Base-by-base conservation (phyloP, 345 rosid species). In the Erysimum cheiranthoides region DNA sequence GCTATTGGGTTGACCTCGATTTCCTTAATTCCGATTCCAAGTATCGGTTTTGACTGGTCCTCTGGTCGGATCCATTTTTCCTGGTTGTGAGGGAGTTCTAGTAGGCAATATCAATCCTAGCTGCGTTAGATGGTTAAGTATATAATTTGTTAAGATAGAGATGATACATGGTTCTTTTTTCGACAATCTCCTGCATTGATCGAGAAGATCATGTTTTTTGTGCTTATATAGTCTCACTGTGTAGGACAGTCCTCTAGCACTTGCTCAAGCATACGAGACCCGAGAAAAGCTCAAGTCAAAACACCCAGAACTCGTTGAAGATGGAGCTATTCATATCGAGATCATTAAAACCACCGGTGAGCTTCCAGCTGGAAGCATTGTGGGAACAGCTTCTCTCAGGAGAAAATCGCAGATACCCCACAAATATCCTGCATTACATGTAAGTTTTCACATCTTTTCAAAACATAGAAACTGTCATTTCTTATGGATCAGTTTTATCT, bases 261-360 rank as follows among this genome's bases (percentile, higher is more conserved):
- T 95, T 74, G 99, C 99, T 68, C 99, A 95, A 79, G 98, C 99
- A 72, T 84, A 90, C n/a, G 97, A 95, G 87, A 92, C 99, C 3
- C 79, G 89, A 53, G 86, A 81, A 54, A 92, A 92, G 71, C 96
- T 95, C 70, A 88, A 79, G 90, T 86, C 89, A 0, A 57, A 63
- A 53, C 96, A 95, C 60, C 86, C 89, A 0, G 98, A 92, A 70
- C 88, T 95, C 36, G 84, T 86, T 8, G 92, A 89, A 81, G 97
- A 95, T 46, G 96, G 68, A 67, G 99, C 97, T 17, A 86, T 95
- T 43, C 78, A 92, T 65, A 90, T 95, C 40, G 97, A 90, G 80
- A 85, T 92, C 52, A 95, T 95, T 52, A 92, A 95, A 81, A 95
- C 99, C 36, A 95, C 98, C 0, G 98, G 99, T 70, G 99, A 89